These are phyloP conservation scores for Quercus agrifolia DNA, from an alignment of 306 rosid genomes.

Conservation along the genomic window DNA sequence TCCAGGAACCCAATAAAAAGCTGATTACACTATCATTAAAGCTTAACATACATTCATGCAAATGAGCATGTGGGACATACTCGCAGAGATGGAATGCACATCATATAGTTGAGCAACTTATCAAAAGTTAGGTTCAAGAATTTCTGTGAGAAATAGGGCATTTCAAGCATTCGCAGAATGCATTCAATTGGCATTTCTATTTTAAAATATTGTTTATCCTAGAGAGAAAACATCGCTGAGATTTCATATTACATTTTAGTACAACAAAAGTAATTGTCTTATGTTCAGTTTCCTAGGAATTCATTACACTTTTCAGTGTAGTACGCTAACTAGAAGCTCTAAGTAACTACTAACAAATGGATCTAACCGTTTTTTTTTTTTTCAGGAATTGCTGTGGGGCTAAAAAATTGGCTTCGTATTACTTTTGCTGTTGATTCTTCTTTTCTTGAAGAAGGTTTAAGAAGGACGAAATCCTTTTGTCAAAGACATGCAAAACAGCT, in stretches of 20 bases:
- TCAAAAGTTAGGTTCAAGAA: neutral
- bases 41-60: neutral
- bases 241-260: neutral
- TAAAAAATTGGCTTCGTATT: constrained; percentile 46
- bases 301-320: neutral
- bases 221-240: neutral
- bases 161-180: neutral
- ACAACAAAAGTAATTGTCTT: neutral
- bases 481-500: constrained; percentile 34
- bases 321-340: neutral
- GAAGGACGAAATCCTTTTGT: constrained; percentile 42
- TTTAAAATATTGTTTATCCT: neutral
- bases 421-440: constrained; percentile 54
- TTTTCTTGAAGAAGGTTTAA: constrained; percentile 44
- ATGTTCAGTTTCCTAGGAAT: neutral
- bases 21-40: neutral
- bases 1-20: neutral
- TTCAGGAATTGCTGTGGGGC: constrained; percentile 54
- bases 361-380: neutral
- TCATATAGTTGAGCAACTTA: neutral
- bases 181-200: neutral
- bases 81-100: neutral
- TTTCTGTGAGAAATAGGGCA: neutral
- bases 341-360: neutral
- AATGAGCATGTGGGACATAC: neutral